These are phyloP conservation scores for Somion occarium DNA, from an alignment of 1,284 basidiomycete genomes.

Conservation along the genomic window DNA sequence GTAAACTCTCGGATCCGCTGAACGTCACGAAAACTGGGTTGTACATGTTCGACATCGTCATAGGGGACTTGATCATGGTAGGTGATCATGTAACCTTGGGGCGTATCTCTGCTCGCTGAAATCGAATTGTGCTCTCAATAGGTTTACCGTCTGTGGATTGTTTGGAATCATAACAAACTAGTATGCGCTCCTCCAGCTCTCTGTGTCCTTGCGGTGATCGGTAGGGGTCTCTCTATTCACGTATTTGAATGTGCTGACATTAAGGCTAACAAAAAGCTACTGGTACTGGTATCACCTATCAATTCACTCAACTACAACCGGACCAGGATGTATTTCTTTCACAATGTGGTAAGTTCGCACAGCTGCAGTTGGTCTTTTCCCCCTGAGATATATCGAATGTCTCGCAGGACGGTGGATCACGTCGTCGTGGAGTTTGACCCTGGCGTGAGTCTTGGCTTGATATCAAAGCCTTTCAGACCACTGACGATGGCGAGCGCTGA, in stretches of 20 bases:
- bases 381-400: not conserved
- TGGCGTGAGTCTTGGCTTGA: not conserved
- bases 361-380: not conserved
- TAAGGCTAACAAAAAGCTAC: not conserved
- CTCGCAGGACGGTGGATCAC: conserved; percentile 2
- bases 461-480: too few species aligned
- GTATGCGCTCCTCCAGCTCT: not conserved
- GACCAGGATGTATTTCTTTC: conserved; percentile 2
- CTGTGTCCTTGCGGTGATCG: not conserved
- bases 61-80: not conserved
- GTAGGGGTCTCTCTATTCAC: not conserved
- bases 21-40: not conserved
- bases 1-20: not conserved
- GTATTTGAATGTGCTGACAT: not conserved
- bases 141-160: not conserved
- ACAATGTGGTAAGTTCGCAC: conserved; percentile 1
- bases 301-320: conserved; percentile 2
- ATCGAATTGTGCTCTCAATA: not conserved
- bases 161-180: not conserved
- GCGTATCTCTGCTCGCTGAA: too few species aligned
- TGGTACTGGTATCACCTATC: not conserved
- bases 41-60: not conserved
- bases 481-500: too few species aligned
- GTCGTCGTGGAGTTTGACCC: not conserved
- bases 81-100: too few species aligned